Conservation (phyloP, 495 filamentous ascomycete genomes). For the Podospora pseudopauciseta region DNA sequence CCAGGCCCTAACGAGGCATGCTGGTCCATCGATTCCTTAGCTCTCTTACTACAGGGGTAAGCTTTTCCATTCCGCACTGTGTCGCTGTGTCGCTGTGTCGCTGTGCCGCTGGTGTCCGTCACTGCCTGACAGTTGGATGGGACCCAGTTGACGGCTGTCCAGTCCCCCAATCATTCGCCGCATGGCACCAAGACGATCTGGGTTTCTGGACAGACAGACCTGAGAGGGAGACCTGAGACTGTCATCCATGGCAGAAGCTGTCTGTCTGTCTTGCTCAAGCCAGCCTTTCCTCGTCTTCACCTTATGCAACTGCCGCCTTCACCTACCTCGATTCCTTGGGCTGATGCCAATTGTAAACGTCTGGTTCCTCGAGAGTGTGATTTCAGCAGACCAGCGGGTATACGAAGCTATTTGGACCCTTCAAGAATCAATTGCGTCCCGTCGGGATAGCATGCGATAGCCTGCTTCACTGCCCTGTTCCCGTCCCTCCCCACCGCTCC, state of each 20-base stretch:
- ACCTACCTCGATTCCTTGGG: background rate
- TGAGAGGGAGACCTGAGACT: background rate
- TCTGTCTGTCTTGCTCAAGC: background rate
- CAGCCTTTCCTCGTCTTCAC: constrained; percentile 6
- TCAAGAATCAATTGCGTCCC: constrained; percentile 21
- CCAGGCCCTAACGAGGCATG: constrained; percentile 15
- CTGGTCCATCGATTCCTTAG: background rate
- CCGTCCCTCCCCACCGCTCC: constrained; percentile 16
- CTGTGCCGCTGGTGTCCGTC: background rate
- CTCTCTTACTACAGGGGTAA: background rate
- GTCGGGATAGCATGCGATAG: constrained; percentile 26
- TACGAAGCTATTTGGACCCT: constrained; percentile 5
- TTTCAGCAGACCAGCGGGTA: background rate
- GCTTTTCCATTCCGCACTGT: constrained; percentile 17
- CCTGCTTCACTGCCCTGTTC: constrained; percentile 13
- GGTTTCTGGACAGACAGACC: background rate
- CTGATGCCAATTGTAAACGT: constrained; percentile 6
- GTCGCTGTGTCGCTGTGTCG: background rate
- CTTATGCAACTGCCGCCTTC: background rate
- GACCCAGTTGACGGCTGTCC: background rate
- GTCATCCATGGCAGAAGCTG: background rate
- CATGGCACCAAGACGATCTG: background rate
- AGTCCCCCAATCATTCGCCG: background rate
- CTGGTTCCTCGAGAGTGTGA: background rate
- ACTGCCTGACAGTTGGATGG: background rate